Conservation (phyloP, 78 protist genomes). For the Speleostelium caveatum region DNA sequence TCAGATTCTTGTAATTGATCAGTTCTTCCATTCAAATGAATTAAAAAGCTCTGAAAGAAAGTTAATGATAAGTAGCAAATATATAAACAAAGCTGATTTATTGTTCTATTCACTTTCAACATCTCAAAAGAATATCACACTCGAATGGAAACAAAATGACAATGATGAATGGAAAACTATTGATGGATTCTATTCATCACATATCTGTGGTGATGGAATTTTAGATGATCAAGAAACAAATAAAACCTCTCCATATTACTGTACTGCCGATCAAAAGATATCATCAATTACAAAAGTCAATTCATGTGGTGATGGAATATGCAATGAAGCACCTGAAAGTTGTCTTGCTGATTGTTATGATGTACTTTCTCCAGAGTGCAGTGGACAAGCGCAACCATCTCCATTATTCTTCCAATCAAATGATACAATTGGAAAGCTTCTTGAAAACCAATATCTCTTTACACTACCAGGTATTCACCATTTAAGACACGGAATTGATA, state of each 20-base stretch:
- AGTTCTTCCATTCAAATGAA: neutral
- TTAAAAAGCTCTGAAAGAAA: neutral
- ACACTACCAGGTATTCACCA: conserved; percentile 16
- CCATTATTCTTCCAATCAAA: neutral
- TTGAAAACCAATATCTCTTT: conserved; percentile 12
- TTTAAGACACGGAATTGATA: conserved; percentile 23
- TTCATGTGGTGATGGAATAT: neutral
- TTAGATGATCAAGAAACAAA: neutral
- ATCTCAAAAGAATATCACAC: neutral
- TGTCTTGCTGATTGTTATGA: conserved; percentile 9
- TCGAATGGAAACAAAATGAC: conserved; percentile 7
- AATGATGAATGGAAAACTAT: neutral
- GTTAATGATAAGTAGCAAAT: neutral
- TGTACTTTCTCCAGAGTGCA: neutral
- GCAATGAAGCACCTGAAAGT: conserved; percentile 27
- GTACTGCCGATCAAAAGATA: neutral
- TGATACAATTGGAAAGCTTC: conserved; percentile 1
- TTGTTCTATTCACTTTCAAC: neutral
- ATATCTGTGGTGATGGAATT: conserved; percentile 18
- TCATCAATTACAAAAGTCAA: neutral
- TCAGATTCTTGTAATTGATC: neutral
- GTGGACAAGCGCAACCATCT: conserved; percentile 26
- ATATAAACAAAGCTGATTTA: neutral
- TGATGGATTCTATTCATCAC: neutral
- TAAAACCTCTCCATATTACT: neutral